Evolutionary conservation across 2,329 filamentous ascomycete genomes (phyloP).

Genomic region (Colletotrichum higginsianum): DNA sequence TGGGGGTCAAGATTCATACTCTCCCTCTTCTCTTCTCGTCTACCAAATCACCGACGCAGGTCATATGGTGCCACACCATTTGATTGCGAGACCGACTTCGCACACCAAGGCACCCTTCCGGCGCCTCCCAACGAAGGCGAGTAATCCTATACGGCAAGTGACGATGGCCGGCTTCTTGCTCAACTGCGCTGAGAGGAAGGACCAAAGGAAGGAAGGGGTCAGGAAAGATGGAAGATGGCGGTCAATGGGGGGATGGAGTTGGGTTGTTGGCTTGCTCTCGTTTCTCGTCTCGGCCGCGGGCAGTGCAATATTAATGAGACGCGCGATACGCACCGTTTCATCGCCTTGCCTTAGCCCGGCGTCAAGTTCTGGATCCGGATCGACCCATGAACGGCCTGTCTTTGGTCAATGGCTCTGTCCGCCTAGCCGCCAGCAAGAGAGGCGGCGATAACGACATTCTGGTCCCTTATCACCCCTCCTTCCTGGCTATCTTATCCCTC

Average conservation of each 20-base stretch:
- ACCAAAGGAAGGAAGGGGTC: conserved; percentile 6
- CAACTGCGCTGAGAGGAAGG: conserved; percentile 13
- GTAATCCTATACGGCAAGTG: neutral
- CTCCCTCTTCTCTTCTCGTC: neutral
- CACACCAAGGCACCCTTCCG: neutral
- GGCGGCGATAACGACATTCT: conserved; percentile 11
- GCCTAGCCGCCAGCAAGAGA: neutral
- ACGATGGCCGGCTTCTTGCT: neutral
- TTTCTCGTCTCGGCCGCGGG: neutral
- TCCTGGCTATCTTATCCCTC: conserved; percentile 13
- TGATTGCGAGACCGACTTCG: neutral
- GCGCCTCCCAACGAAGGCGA: conserved; percentile 1
- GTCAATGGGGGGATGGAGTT: conserved; percentile 9
- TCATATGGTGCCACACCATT: neutral
- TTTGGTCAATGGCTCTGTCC: conserved; percentile 10
- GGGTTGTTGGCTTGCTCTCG: neutral
- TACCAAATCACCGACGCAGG: neutral
- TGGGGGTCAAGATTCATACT: neutral
- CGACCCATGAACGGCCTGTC: neutral
- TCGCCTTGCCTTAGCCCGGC: conserved; percentile 2
- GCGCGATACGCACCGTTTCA: conserved; percentile 30
- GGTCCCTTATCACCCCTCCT: conserved; percentile 22
- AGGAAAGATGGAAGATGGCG: conserved; percentile 25
- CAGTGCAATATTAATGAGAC: conserved; percentile 16
- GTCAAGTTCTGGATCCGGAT: conserved; percentile 2